Evolutionary conservation across 257 asterid genomes (phyloP), one percentile per base, ranked within the genome.

Genomic region (Penstemon eatonii): DNA sequence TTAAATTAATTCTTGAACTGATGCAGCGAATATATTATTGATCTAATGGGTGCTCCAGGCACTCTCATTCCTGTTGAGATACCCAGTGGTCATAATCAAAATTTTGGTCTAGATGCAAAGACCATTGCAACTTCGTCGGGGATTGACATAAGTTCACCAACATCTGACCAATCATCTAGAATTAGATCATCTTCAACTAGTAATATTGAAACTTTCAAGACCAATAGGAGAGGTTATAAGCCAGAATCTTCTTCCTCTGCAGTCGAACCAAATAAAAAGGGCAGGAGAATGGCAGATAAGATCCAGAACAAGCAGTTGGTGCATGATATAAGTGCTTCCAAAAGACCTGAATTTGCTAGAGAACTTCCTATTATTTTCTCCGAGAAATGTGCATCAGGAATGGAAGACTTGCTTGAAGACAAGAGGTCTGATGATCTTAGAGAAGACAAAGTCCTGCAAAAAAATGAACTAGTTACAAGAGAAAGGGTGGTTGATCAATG

Each of bases 21-120:
- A 75, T 87, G 92, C 96, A 94, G 99, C 60, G 99, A 94, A 84
- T 89, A 82, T 75, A 94, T 94, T 69, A 85, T 94, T 80, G 99
- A 94, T 81, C 89, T 94, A 70, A 94, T 94, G 99, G 96, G 99
- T 79, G 97, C 98, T 78, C 99, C 99, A 10, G 99, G 99, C 72
- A 80, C 96, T 53, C 93, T 94, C 74, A 94, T 91, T 75, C 99
- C 99, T 41, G 74, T 88, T 25, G 99, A 94, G 85, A 77, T 82
- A 38, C 91, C 99, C 25, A 81, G 84, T 74, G 73, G 83, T 66
- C 95, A 74, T 75, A 84, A 77, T 63, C 91, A 78, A 69, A 84
- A 62, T 75, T 68, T 76, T 80, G 91, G 81, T 60, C 72, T 85
- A 70, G 97, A 84, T 70, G 63, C 84, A 60, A 85, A 80, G 75